These are phyloP conservation scores for Salix purpurea DNA, from an alignment of 345 rosid genomes.

Conservation along the genomic window DNA sequence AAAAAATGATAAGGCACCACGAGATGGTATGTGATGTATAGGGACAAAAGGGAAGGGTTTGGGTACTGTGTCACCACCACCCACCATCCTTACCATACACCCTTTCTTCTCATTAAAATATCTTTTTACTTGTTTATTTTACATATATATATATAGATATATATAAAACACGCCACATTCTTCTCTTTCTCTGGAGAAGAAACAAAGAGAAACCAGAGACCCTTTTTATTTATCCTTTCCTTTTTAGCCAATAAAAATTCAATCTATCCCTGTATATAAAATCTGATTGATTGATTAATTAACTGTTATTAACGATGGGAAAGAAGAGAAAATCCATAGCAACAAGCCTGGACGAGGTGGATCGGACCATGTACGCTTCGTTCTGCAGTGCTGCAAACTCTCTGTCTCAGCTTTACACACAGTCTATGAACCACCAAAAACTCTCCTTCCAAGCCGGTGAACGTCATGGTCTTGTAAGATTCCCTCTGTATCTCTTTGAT, in stretches of 20 bases:
- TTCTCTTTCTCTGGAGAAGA: not conserved
- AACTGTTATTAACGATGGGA: constrained; percentile 41
- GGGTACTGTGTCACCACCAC: not conserved
- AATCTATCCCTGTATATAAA: not conserved
- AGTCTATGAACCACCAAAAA: constrained; percentile 31
- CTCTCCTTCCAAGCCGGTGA: constrained; percentile 34
- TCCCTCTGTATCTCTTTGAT: not conserved
- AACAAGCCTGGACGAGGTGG: constrained; percentile 83
- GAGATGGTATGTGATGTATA: not conserved
- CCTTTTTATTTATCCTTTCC: not conserved
- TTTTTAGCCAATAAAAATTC: not conserved
- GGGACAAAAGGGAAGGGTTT: not conserved
- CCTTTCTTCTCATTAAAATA: not conserved
- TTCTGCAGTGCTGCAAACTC: constrained; percentile 95
- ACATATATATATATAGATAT: too few relatives aligned
- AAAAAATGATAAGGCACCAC: not conserved
- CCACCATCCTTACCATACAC: not conserved
- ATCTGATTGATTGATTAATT: not conserved
- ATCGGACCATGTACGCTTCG: constrained; percentile 77
- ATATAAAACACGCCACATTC: not conserved
- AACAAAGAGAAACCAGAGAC: not conserved
- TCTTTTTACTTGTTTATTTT: not conserved
- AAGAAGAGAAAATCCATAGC: constrained; percentile 91
- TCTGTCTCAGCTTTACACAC: constrained; percentile 78
- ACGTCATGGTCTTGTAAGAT: constrained; percentile 25